Percentiles rank a stretch among this genome's conserved stretches.
phyloP scores from a whole-genome alignment of 163 green algal genomes.

The Scenedesmus sp. region DNA sequence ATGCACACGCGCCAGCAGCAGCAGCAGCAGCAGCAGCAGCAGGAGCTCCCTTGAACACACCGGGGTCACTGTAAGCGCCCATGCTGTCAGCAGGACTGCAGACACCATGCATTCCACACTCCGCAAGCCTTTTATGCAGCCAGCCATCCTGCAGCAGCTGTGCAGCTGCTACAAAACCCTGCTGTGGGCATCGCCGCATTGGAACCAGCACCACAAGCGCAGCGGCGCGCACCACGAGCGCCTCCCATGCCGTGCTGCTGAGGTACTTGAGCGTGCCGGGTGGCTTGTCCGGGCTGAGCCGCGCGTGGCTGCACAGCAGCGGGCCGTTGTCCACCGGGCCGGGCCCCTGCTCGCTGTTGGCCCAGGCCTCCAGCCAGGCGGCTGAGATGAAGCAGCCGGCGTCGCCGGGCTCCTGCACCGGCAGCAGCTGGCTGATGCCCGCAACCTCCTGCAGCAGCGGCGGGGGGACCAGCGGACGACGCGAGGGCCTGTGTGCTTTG shows the following conservation, averaged over 20 bases:
- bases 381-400: conserved; percentile 48
- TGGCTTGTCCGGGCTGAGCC: conserved; percentile 70
- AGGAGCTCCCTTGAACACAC: background rate
- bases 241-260: conserved; percentile 64
- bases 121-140: too few species aligned
- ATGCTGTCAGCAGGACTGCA: too few species aligned
- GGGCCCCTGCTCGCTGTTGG: conserved; percentile 61
- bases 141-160: too few species aligned
- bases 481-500: background rate
- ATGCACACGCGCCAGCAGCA: conserved; percentile 52
- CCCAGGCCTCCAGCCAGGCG: conserved; percentile 80
- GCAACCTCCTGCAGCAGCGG: conserved; percentile 33
- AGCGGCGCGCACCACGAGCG: conserved; percentile 54
- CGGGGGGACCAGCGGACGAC: background rate
- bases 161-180: background rate
- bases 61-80: too few species aligned
- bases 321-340: conserved; percentile 71
- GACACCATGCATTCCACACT: too few species aligned
- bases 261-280: conserved; percentile 67
- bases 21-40: conserved; percentile 37
- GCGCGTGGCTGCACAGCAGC: conserved; percentile 75
- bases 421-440: conserved; percentile 34
- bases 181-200: too few species aligned
- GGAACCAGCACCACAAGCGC: background rate
- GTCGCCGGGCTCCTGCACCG: background rate